Percentiles rank a stretch among this genome's conserved stretches.
These are phyloP conservation scores for Mimosa bimucronata DNA, from an alignment of 306 rosid species.

Conservation along the genomic window DNA sequence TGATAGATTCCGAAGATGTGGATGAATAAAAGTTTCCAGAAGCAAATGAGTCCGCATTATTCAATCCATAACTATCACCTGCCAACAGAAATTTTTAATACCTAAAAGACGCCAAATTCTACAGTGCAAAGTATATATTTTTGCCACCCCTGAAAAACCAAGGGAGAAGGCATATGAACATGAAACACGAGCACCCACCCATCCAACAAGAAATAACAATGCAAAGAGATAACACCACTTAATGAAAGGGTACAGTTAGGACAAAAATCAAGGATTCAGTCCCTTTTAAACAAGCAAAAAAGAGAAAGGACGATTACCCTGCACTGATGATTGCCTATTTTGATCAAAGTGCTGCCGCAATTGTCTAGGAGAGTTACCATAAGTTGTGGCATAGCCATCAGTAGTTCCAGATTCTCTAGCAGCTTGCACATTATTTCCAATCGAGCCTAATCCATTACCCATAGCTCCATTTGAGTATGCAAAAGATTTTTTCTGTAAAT, in stretches of 20 bases:
- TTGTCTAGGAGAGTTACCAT: slow-evolving; percentile 65
- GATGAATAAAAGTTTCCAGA: slow-evolving; percentile 72
- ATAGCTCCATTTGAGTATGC: slow-evolving; percentile 76
- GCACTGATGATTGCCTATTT: slow-evolving; percentile 53
- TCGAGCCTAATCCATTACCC: slow-evolving; percentile 70
- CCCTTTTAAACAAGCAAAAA: neutral
- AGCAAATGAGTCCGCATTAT: slow-evolving; percentile 64
- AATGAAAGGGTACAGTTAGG: neutral
- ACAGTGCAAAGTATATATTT: slow-evolving; percentile 1
- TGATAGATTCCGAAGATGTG: slow-evolving; percentile 75
- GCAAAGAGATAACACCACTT: slow-evolving; percentile 25
- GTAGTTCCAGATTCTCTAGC: slow-evolving; percentile 71
- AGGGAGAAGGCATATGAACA: neutral
- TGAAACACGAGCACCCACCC: neutral
- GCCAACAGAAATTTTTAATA: slow-evolving; percentile 41
- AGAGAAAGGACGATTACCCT: slow-evolving; percentile 55
- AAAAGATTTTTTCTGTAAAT: slow-evolving; percentile 71
- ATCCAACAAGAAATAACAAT: neutral
- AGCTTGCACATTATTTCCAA: slow-evolving; percentile 62
- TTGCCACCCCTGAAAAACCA: neutral
- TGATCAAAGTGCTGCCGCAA: slow-evolving; percentile 59
- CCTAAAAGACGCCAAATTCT: slow-evolving; percentile 32
- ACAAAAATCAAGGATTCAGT: slow-evolving; percentile 5
- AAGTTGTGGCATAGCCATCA: slow-evolving; percentile 66
- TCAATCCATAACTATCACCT: slow-evolving; percentile 84